Evolutionary conservation across 371 early-diverging fungal genomes (phyloP).

Genomic region (Dichotomocladium elegans): DNA sequence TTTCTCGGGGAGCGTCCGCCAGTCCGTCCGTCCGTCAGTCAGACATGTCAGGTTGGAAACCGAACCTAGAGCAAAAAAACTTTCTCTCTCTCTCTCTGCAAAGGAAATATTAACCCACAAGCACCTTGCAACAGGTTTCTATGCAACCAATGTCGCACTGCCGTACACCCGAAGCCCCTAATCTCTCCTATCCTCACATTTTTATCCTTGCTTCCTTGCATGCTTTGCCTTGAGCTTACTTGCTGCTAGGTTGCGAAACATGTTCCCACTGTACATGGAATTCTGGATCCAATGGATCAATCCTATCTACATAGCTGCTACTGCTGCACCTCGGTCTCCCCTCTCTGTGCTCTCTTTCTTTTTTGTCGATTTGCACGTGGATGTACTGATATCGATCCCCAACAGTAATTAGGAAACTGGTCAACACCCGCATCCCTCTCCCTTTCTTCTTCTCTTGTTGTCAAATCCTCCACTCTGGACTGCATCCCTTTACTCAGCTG

Average conservation of each 20-base stretch:
- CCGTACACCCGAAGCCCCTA: neutral
- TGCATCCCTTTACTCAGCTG: too few species aligned
- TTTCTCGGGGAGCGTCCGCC: neutral
- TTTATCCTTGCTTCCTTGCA: neutral
- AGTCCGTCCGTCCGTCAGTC: neutral
- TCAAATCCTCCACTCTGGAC: neutral
- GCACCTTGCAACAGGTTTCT: neutral
- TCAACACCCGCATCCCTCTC: neutral
- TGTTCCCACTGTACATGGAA: too few species aligned
- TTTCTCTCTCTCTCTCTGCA: neutral
- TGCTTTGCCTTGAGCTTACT: neutral
- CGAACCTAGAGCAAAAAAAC: slow-evolving; percentile 9
- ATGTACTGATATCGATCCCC: too few species aligned
- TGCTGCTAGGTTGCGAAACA: neutral
- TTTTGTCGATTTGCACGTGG: too few species aligned
- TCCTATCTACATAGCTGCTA: too few species aligned
- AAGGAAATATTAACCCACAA: slow-evolving; percentile 2
- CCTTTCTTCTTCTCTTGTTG: neutral
- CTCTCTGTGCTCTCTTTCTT: too few species aligned
- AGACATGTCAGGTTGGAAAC: slow-evolving; percentile 18
- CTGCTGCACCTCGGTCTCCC: too few species aligned
- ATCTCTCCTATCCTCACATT: neutral
- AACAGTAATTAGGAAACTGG: too few species aligned
- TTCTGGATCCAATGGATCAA: too few species aligned
- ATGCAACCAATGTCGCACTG: slow-evolving; percentile 13